Percentiles rank a stretch among this genome's conserved stretches.
Evolutionary conservation across 306 rosid species (phyloP).

Genomic region (Sechiopsis laciniata): DNA sequence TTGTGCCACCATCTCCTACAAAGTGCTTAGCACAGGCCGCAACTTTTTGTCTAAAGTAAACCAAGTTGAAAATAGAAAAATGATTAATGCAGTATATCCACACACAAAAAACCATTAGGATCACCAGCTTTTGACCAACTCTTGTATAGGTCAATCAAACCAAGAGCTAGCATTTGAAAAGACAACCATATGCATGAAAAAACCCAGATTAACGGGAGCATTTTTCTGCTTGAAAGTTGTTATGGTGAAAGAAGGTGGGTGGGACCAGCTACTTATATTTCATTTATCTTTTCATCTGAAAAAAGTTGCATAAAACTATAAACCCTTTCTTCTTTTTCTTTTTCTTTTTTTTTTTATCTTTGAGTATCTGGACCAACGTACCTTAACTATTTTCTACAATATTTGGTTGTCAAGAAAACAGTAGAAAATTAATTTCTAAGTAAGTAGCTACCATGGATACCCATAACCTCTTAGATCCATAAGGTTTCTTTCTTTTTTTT

Average conservation of each 20-base stretch:
- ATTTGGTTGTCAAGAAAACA: too few species aligned
- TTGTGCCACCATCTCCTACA: constrained; percentile 94
- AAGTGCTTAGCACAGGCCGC: constrained; percentile 97
- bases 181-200: background rate
- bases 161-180: background rate
- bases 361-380: too few species aligned
- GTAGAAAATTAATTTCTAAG: too few species aligned
- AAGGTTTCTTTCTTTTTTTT: too few species aligned
- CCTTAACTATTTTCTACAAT: too few species aligned
- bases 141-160: background rate
- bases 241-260: background rate
- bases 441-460: too few species aligned
- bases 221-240: background rate
- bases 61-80: constrained; percentile 16
- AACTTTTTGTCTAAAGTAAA: constrained; percentile 57
- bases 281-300: too few species aligned
- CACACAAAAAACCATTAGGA: background rate
- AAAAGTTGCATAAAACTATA: too few species aligned
- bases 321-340: too few species aligned
- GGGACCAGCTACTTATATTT: background rate
- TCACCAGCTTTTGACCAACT: background rate
- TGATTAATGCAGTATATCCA: constrained; percentile 22
- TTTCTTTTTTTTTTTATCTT: too few species aligned
- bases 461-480: too few species aligned
- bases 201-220: too few species aligned